phyloP scores from a whole-genome alignment of 2,329 filamentous ascomycete species.

The Alternaria sp. region DNA sequence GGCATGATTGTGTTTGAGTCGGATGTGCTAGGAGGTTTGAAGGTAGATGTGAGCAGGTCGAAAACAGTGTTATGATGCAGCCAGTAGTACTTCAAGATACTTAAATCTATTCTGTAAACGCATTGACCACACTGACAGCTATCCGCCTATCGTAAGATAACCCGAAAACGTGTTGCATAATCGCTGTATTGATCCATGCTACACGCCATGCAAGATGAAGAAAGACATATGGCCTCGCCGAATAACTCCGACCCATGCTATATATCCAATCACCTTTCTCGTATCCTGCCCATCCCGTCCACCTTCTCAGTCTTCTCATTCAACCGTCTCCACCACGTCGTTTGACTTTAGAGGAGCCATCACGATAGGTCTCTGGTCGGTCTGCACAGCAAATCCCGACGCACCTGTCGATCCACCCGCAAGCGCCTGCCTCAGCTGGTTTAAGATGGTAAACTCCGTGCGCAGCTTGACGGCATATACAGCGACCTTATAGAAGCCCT shows the following conservation, averaged over 20 bases:
- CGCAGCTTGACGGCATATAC: constrained; percentile 57
- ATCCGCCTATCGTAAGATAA: neutral
- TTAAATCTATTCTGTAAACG: neutral
- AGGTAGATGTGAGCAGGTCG: neutral
- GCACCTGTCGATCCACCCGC: neutral
- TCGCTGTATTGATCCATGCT: neutral
- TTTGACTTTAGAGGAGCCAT: neutral
- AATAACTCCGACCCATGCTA: neutral
- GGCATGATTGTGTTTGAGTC: neutral
- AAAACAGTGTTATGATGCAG: neutral
- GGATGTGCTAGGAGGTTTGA: neutral
- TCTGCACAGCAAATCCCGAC: neutral
- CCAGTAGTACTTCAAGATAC: neutral
- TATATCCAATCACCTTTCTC: neutral
- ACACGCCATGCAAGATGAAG: neutral
- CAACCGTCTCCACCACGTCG: neutral
- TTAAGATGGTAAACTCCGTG: constrained; percentile 61
- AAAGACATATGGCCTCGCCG: neutral
- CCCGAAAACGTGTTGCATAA: neutral
- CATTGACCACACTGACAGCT: neutral
- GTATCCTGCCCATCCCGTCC: neutral
- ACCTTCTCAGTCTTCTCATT: neutral
- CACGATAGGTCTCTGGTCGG: neutral
- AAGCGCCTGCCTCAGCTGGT: constrained; percentile 36
- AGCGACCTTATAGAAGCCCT: constrained; percentile 48